A percentile compares a stretch with the other conserved stretches of the same genome.
Evolutionary conservation across 805 yeast genomes (phyloP).

Genomic region (Starmerella etchellsii): DNA sequence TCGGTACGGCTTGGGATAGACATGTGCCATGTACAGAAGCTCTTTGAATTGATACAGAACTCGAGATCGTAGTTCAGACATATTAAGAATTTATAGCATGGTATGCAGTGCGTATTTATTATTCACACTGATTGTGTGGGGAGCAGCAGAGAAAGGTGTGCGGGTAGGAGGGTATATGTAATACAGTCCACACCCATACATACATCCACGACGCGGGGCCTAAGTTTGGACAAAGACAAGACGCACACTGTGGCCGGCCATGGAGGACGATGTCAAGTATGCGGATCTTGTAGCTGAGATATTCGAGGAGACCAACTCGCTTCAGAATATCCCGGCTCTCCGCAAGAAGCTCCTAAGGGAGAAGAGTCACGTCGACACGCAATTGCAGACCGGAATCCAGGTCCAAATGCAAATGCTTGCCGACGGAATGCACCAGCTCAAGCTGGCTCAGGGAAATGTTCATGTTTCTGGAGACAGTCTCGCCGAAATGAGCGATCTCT

Average conservation of each 20-base stretch:
- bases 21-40: conserved; percentile 29
- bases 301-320: conserved; percentile 21
- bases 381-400: conserved; percentile 57
- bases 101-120: too few relatives aligned
- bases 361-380: conserved; percentile 61
- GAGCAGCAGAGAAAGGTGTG: too few relatives aligned
- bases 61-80: background rate
- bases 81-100: too few relatives aligned
- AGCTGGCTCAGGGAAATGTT: conserved; percentile 31
- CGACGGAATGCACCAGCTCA: conserved; percentile 27
- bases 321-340: conserved; percentile 27
- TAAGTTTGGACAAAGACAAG: too few relatives aligned
- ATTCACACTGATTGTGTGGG: too few relatives aligned
- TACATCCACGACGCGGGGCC: too few relatives aligned
- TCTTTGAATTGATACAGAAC: conserved; percentile 29
- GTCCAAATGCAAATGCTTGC: conserved; percentile 47
- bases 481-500: conserved; percentile 33
- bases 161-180: too few relatives aligned
- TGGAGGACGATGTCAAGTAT: conserved; percentile 1
- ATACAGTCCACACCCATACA: too few relatives aligned
- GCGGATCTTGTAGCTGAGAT: conserved; percentile 19
- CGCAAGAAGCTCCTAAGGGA: conserved; percentile 36
- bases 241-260: too few relatives aligned
- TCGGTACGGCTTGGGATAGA: conserved; percentile 29
- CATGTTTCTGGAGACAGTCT: conserved; percentile 26